A percentile compares a stretch with the other conserved stretches of the same genome.
phyloP scores from a whole-genome alignment of 768 basidiomycete species.

The Termitomyces sp. region DNA sequence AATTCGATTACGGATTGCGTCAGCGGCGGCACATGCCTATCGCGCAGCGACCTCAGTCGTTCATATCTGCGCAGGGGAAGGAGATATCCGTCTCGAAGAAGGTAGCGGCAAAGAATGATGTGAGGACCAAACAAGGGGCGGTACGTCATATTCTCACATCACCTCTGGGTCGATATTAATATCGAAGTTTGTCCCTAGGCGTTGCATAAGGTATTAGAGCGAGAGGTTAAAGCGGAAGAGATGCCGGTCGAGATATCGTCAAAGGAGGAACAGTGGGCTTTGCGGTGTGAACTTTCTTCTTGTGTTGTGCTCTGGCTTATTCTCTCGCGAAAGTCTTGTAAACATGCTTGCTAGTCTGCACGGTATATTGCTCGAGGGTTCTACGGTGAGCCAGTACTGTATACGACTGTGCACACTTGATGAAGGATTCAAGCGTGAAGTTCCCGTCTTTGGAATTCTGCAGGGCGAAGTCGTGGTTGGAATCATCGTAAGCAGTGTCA shows the following conservation, averaged over 20 bases:
- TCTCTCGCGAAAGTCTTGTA: conserved; percentile 45
- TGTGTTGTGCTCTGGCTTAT: neutral
- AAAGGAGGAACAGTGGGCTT: conserved; percentile 73
- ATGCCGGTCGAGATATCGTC: conserved; percentile 44
- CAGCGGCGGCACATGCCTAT: conserved; percentile 48
- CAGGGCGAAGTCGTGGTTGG: conserved; percentile 63
- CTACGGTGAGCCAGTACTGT: conserved; percentile 37
- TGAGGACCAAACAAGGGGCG: conserved; percentile 45
- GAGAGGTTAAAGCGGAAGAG: conserved; percentile 58
- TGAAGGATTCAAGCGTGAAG: conserved; percentile 53
- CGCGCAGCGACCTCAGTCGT: conserved; percentile 46
- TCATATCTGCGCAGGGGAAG: conserved; percentile 54
- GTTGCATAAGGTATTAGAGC: conserved; percentile 75
- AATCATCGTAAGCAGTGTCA: conserved; percentile 50
- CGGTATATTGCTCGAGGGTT: conserved; percentile 39
- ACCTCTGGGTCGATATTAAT: neutral
- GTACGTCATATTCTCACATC: conserved; percentile 28
- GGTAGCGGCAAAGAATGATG: conserved; percentile 52
- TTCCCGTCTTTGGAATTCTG: conserved; percentile 78
- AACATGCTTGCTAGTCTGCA: conserved; percentile 68
- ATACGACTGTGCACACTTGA: neutral
- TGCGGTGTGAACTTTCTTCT: conserved; percentile 42
- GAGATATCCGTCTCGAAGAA: conserved; percentile 46
- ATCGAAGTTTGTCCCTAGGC: conserved; percentile 30
- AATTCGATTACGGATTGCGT: conserved; percentile 70